Base-by-base conservation (phyloP, 2,329 filamentous ascomycete species). In the Penicillium vulpinum region DNA sequence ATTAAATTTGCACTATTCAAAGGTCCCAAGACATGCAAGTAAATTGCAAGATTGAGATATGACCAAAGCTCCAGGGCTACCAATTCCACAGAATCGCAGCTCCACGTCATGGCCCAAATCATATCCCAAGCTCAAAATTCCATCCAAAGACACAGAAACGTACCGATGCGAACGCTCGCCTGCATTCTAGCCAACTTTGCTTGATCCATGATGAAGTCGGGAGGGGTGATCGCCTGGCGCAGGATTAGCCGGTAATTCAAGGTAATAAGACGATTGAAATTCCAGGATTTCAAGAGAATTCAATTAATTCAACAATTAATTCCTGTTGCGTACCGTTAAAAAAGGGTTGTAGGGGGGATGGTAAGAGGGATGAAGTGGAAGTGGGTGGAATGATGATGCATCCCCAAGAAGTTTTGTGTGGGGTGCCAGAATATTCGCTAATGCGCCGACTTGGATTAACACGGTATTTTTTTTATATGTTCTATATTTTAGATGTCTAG, bases 141-240 rank as follows among this genome's bases (percentile, higher is more conserved):
- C 22, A 36, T 43, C 21, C 48, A 55, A 38, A 22, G 53, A 51
- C 59, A 56, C 21, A 57, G 21, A 55, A 56, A 85, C 88, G 71
- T 85, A 90, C 88, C 88, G 80, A 88, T 90, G 76, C 85, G 83
- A 74, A 84, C 83, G 70, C 82, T 83, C 78, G 82, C 80, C 78
- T 87, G 84, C 82, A 87, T 83, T 75, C 78, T 84, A 75, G 83
- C 83, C 73, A 87, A 77, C 81, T 87, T 87, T 76, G 84, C 84
- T 72, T 82, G 79, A 83, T 87, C 84, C 85, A 87, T 86, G 69
- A 70, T 81, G 75, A 75, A 72, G 68, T 72, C 54, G 53, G 62
- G 62, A 56, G 61, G 62, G 55, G 61, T 50, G 54, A 54, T 64
- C 52, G 58, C 51, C 56, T 61, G 44, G 51, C 52, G 46, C 31